phyloP scores from a whole-genome alignment of 371 early-diverging fungal genomes.

The Apophysomyces elegans region DNA sequence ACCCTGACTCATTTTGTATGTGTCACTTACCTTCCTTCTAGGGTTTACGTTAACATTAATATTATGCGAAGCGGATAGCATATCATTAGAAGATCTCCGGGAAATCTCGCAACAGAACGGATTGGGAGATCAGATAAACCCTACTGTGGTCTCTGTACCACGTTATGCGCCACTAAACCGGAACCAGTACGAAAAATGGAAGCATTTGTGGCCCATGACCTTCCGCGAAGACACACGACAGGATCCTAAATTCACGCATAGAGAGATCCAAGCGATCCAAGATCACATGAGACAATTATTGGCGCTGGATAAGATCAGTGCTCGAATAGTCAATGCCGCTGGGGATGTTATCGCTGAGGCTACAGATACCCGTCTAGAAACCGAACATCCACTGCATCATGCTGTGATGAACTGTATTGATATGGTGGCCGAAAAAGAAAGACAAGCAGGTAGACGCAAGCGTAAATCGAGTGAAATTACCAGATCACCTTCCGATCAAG shows the following conservation, averaged over 20 bases:
- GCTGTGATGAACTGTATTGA: constrained; percentile 68
- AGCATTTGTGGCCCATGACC: constrained; percentile 60
- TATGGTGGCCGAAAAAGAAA: constrained; percentile 42
- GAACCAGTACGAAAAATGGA: constrained; percentile 64
- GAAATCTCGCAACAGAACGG: constrained; percentile 21
- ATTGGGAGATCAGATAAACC: constrained; percentile 17
- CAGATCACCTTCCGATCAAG: neutral
- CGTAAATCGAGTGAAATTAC: constrained; percentile 26
- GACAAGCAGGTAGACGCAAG: constrained; percentile 30
- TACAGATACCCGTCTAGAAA: constrained; percentile 47
- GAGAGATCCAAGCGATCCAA: constrained; percentile 42
- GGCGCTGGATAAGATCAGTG: constrained; percentile 26
- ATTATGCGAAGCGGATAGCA: constrained; percentile 28
- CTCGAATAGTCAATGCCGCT: constrained; percentile 52
- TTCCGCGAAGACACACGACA: constrained; percentile 63
- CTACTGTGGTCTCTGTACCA: constrained; percentile 38
- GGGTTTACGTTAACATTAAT: constrained; percentile 34
- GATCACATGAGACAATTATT: constrained; percentile 41
- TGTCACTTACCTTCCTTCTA: neutral
- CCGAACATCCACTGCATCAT: constrained; percentile 60
- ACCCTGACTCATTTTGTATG: neutral
- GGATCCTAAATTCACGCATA: constrained; percentile 50
- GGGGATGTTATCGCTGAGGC: constrained; percentile 47
- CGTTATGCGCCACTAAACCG: constrained; percentile 57
- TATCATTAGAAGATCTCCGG: constrained; percentile 22